Base-by-base conservation (phyloP, 768 basidiomycete species). In the Auriculariales sp. region DNA sequence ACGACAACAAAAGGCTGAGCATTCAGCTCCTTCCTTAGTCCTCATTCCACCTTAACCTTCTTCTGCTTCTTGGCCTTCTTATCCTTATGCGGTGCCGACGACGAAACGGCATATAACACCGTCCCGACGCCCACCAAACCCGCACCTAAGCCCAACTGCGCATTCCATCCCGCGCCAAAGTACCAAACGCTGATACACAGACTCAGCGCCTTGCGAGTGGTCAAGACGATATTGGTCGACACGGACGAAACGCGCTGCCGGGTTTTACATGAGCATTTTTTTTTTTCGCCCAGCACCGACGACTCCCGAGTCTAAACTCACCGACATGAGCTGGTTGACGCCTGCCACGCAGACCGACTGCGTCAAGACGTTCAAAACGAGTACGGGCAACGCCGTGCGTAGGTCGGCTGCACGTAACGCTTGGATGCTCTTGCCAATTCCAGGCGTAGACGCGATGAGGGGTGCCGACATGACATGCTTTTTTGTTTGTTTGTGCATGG, bases 391-490 rank as follows among this genome's bases (percentile, higher is more conserved):
- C 52, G n/a, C n/a, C 15, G 25, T 46, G 19, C 22, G 39, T 12
- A 44, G 12, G 4, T 44, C 39, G 19, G 17, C 17, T 12, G 19
- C 39, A 9, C 39, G 39, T 12, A 44, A 24, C 19, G 39, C 39
- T 10, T 44, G 14, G 12, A 44, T 44, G 24, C 39, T 44, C 19
- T 15, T 19, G 14, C 22, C 5, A 12, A 25, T 11, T 25, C 15
- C 50, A 19, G 62, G 54, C 28, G 85, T 71, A 56, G 87, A 74
- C 3, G 80, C 56, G 64, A 87, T 87, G 29, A 80, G 67, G 0
- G 87, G 87, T n/a, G 90, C 68, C 0, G 85, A 84, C 12, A 92
- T 70, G 51, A 74, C 68, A 59, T 92, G 87, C 88, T 91, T 24
- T 29, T 48, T 12, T 25, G 42, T 3, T 27, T 19, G n/a, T 25